Evolutionary conservation across 2,329 filamentous ascomycete species (phyloP).

Genomic region (Neofusicoccum parvum): DNA sequence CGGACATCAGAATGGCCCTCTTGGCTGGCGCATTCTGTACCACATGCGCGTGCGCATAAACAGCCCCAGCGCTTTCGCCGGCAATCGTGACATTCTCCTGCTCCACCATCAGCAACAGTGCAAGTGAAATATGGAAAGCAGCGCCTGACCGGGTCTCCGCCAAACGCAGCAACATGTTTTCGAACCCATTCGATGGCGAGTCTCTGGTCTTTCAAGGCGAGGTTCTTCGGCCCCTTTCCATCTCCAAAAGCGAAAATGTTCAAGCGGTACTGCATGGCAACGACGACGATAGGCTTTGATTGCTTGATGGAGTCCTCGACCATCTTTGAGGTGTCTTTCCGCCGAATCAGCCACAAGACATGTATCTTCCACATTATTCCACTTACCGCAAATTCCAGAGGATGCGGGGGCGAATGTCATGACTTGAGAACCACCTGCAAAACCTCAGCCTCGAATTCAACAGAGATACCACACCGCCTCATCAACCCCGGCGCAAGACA

Average conservation of each 20-base stretch:
- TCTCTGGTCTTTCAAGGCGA: constrained; percentile 41
- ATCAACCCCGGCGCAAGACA: not conserved
- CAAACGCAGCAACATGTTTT: constrained; percentile 31
- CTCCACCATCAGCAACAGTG: not conserved
- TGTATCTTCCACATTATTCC: not conserved
- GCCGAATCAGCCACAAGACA: not conserved
- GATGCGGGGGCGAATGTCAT: constrained; percentile 48
- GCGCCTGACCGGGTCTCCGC: constrained; percentile 31
- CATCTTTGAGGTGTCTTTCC: constrained; percentile 3
- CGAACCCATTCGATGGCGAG: constrained; percentile 36
- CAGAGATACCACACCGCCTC: too few relatives aligned
- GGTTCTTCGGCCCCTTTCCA: constrained; percentile 39
- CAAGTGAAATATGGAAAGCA: not conserved
- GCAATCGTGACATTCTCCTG: constrained; percentile 46
- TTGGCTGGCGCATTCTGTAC: constrained; percentile 36
- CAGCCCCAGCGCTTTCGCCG: constrained; percentile 51
- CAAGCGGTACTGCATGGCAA: constrained; percentile 48
- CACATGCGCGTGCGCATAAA: constrained; percentile 49
- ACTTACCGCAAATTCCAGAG: constrained; percentile 45
- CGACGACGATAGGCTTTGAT: constrained; percentile 44
- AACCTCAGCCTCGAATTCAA: not conserved
- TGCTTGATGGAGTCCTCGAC: constrained; percentile 35
- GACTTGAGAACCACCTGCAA: constrained; percentile 44
- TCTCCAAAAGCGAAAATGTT: constrained; percentile 52
- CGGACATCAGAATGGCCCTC: constrained; percentile 45